Base-by-base conservation (phyloP, 1,284 basidiomycete species). In the Ganoderma sinense region DNA sequence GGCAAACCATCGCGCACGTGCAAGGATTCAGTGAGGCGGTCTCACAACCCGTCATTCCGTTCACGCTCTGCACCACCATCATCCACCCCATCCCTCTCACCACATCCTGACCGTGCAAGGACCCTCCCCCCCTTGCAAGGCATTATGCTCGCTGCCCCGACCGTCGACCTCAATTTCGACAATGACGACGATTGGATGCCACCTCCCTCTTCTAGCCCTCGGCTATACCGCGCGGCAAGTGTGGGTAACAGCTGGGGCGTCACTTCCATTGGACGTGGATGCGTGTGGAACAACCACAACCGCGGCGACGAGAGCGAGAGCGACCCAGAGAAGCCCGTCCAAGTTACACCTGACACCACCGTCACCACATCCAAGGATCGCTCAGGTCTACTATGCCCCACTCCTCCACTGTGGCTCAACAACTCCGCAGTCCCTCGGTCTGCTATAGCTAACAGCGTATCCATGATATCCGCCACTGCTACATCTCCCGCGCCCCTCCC, bases 191-290 rank as follows among this genome's bases (percentile, higher is more conserved):
- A 87, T 79, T 84, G 82, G 88, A 74, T 86, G 80, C 73, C 83
- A 76, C 78, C 82, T 75, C 71, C 81, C 31, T 67, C 78, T 2
- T 66, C 77, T 3, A 72, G 68, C 26, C 80, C 86, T 29, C 83
- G 83, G 75, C 84, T 91, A 29, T 88, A 89, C 80, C 84, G 87
- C 67, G 83, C 89, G 7, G 85, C 90, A 45, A 92, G 91, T 74
- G 88, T 91, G 58, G 88, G 89, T 36, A 87, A 87, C 69, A 94
- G 92, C 79, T 95, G 92, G 90, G 91, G 91, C 5, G 92, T 95
- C 73, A 94, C 93, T 11, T 92, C 89, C 43, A 89, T 94, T 60
- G 93, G 93, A 26, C 87, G 92, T 64, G 93, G 93, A n/a, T 94
- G 93, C 78, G 85, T 92, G 80, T 94, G 93, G 91, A 85, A 84